phyloP scores from a whole-genome alignment of 495 filamentous ascomycete genomes.

The Darksidea phi region DNA sequence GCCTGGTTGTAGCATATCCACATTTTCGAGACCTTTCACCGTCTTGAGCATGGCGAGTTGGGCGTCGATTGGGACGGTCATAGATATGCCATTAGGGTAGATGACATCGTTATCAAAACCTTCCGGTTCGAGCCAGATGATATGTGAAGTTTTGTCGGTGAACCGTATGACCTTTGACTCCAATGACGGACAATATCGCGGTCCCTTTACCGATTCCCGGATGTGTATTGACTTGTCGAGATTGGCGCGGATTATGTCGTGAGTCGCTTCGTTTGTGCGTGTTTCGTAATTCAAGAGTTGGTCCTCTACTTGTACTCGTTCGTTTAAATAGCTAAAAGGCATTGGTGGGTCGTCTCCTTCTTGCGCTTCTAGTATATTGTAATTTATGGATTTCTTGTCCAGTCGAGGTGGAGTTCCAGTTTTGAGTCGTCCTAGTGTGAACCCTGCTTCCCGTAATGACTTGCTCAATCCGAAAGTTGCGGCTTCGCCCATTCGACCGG shows the following conservation, averaged over 20 bases:
- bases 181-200: slow-evolving; percentile 90
- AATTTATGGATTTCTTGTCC: slow-evolving; percentile 80
- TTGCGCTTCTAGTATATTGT: slow-evolving; percentile 66
- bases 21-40: slow-evolving; percentile 82
- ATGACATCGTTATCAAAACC: slow-evolving; percentile 88
- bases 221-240: slow-evolving; percentile 94
- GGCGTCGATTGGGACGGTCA: slow-evolving; percentile 86
- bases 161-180: slow-evolving; percentile 95
- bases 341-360: slow-evolving; percentile 78
- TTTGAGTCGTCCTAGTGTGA: slow-evolving; percentile 86
- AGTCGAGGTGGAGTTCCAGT: slow-evolving; percentile 92
- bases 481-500: slow-evolving; percentile 90
- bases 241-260: slow-evolving; percentile 82
- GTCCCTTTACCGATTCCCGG: slow-evolving; percentile 89
- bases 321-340: slow-evolving; percentile 90
- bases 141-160: slow-evolving; percentile 69
- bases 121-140: slow-evolving; percentile 96
- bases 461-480: slow-evolving; percentile 93
- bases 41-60: slow-evolving; percentile 83
- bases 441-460: slow-evolving; percentile 84
- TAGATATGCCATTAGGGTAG: slow-evolving; percentile 95
- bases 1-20: slow-evolving; percentile 89
- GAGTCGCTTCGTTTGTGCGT: slow-evolving; percentile 75
- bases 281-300: slow-evolving; percentile 84
- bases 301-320: slow-evolving; percentile 68